Evolutionary conservation across 1,284 basidiomycete genomes (phyloP).

Genomic region (Mycena citricolor): DNA sequence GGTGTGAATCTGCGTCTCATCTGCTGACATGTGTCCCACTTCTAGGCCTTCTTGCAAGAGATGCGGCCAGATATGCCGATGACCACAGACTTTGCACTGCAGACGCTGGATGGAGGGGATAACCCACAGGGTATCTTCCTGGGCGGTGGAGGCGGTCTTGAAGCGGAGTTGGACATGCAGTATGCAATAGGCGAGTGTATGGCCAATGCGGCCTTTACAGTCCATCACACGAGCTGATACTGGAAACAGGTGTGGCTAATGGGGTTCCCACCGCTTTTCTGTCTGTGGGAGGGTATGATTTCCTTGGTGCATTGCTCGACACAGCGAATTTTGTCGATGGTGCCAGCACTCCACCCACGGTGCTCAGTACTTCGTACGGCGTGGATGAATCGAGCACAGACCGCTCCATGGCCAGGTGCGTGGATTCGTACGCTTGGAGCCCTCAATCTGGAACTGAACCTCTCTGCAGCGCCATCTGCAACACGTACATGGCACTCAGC

Average conservation of each 20-base stretch:
- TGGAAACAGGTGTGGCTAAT: conserved; percentile 38
- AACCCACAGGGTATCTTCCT: conserved; percentile 37
- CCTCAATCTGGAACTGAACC: conserved; percentile 6
- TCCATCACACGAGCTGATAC: conserved; percentile 34
- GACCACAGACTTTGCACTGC: conserved; percentile 24
- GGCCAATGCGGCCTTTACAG: conserved; percentile 32
- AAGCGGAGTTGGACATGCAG: conserved; percentile 33
- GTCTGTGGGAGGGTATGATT: conserved; percentile 19
- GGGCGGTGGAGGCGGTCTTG: conserved; percentile 36
- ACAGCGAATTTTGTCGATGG: conserved; percentile 45
- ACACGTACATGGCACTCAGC: conserved; percentile 4
- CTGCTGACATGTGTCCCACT: not conserved
- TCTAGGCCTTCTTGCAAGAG: conserved; percentile 37
- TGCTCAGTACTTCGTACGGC: conserved; percentile 19
- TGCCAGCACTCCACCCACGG: conserved; percentile 43
- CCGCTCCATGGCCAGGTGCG: conserved; percentile 6
- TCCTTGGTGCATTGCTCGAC: conserved; percentile 35
- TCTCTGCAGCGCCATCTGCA: conserved; percentile 12
- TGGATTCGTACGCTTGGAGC: too few relatives aligned
- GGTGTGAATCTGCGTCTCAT: not conserved
- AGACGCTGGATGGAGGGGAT: conserved; percentile 43
- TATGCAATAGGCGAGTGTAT: conserved; percentile 26
- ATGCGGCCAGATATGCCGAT: conserved; percentile 23
- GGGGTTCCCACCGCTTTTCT: conserved; percentile 24
- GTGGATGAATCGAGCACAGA: conserved; percentile 22